Percentiles rank a stretch among this genome's conserved stretches.
Conservation (phyloP, 495 filamentous ascomycete species). For the Talaromyces ruber region DNA sequence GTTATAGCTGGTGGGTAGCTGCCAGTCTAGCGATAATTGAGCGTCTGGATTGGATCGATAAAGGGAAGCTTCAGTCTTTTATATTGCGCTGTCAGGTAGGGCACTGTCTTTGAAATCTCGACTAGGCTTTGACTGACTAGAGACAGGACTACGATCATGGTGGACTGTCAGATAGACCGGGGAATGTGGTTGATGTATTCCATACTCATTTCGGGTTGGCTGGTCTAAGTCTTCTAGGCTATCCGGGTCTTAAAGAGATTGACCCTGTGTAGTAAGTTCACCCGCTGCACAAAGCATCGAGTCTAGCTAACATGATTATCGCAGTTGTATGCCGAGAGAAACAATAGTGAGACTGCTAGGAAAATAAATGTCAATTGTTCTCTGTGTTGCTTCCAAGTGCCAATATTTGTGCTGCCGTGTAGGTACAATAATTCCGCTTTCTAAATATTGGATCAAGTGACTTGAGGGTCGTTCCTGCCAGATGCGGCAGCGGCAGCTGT, state of each 20-base stretch:
- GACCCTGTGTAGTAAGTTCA: constrained; percentile 76
- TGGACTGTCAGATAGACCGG: constrained; percentile 84
- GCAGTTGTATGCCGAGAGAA: constrained; percentile 66
- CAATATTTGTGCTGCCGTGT: background rate
- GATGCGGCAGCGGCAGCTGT: background rate
- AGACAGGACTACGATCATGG: constrained; percentile 69
- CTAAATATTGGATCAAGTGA: background rate
- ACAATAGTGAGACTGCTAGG: constrained; percentile 48
- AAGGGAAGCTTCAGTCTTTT: constrained; percentile 63
- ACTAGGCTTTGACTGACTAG: constrained; percentile 12
- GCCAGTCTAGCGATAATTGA: constrained; percentile 85
- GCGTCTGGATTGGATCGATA: constrained; percentile 85
- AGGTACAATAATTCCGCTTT: constrained; percentile 5
- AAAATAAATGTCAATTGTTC: constrained; percentile 9
- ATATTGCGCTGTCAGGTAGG: constrained; percentile 71
- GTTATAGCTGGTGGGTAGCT: constrained; percentile 97
- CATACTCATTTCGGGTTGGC: constrained; percentile 87
- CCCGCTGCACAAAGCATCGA: background rate
- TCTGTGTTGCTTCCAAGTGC: background rate
- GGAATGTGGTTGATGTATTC: constrained; percentile 94
- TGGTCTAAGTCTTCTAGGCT: constrained; percentile 73
- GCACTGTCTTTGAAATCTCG: background rate
- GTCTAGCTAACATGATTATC: constrained; percentile 3
- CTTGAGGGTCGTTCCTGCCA: background rate
- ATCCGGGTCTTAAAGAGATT: constrained; percentile 67